These are phyloP conservation scores for Aegilops tauschii DNA, from an alignment of 176 grass and related monocot genomes.

Conservation along the genomic window DNA sequence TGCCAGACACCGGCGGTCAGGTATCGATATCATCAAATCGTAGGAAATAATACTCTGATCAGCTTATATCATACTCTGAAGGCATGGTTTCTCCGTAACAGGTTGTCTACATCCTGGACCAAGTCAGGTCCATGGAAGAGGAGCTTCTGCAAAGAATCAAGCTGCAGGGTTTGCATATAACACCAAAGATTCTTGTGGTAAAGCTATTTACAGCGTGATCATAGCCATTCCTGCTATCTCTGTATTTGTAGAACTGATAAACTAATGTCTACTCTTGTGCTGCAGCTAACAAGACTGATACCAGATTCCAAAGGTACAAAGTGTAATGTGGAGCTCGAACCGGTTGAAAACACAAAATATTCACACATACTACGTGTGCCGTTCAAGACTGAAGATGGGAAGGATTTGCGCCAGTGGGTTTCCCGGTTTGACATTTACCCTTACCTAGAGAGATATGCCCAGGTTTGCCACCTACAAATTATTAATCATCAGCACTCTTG, in stretches of 20 bases:
- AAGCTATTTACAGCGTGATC: neutral
- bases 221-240: neutral
- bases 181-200: slow-evolving; percentile 98
- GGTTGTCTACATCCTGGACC: slow-evolving; percentile 97
- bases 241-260: slow-evolving; percentile 5
- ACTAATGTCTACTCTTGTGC: neutral
- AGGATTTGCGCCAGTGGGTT: slow-evolving; percentile 66
- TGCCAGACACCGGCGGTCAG: slow-evolving; percentile 98
- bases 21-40: slow-evolving; percentile 33
- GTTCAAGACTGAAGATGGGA: slow-evolving; percentile 65
- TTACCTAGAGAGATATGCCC: slow-evolving; percentile 95
- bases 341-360: slow-evolving; percentile 69
- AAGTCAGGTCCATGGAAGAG: slow-evolving; percentile 92
- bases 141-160: slow-evolving; percentile 91
- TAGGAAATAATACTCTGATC: neutral
- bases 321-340: slow-evolving; percentile 89
- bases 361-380: slow-evolving; percentile 87
- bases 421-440: slow-evolving; percentile 96
- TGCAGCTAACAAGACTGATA: slow-evolving; percentile 90
- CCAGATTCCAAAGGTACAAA: slow-evolving; percentile 93
- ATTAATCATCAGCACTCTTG: neutral
- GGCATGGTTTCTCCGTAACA: slow-evolving; percentile 26
- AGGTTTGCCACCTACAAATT: slow-evolving; percentile 44
- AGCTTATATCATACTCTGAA: slow-evolving; percentile 12
- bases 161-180: slow-evolving; percentile 71